Evolutionary conservation across 768 basidiomycete species (phyloP).

Genomic region (Boletus barrowsii): DNA sequence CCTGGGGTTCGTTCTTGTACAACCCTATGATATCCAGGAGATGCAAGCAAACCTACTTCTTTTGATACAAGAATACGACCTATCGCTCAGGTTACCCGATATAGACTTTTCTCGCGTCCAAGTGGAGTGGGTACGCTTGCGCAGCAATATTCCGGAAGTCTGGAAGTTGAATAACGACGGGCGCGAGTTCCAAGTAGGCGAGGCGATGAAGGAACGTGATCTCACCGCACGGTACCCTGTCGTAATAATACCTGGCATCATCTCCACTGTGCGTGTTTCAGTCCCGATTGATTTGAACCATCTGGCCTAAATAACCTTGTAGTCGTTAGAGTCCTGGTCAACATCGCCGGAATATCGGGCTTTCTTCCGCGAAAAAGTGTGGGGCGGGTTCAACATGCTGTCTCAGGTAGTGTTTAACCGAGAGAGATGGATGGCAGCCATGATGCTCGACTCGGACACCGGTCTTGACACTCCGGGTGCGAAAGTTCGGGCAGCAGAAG

Average conservation of each 20-base stretch:
- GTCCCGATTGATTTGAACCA: neutral
- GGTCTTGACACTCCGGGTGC: slow-evolving; percentile 85
- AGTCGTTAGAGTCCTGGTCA: slow-evolving; percentile 93
- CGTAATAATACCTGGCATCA: slow-evolving; percentile 84
- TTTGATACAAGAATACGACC: slow-evolving; percentile 67
- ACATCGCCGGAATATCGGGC: slow-evolving; percentile 79
- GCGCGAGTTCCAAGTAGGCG: slow-evolving; percentile 77
- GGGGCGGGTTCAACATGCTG: slow-evolving; percentile 81
- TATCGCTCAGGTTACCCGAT: slow-evolving; percentile 59
- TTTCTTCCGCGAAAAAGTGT: slow-evolving; percentile 89
- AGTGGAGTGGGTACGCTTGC: slow-evolving; percentile 65
- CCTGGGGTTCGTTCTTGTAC: slow-evolving; percentile 62
- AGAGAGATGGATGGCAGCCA: slow-evolving; percentile 85
- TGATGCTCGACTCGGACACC: slow-evolving; percentile 88
- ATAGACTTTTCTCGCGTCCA: slow-evolving; percentile 69
- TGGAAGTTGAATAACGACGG: slow-evolving; percentile 83
- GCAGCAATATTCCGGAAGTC: slow-evolving; percentile 69
- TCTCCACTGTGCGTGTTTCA: slow-evolving; percentile 67
- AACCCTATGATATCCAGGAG: slow-evolving; percentile 63
- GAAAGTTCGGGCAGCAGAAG: slow-evolving; percentile 90
- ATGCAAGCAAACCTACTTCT: slow-evolving; percentile 66
- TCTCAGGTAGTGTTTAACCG: slow-evolving; percentile 80
- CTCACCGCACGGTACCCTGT: slow-evolving; percentile 73
- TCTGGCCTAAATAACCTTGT: neutral
- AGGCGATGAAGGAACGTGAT: slow-evolving; percentile 59